These are phyloP conservation scores for Scortechinia acanthostroma DNA, from an alignment of 2,329 filamentous ascomycete genomes.

Conservation along the genomic window DNA sequence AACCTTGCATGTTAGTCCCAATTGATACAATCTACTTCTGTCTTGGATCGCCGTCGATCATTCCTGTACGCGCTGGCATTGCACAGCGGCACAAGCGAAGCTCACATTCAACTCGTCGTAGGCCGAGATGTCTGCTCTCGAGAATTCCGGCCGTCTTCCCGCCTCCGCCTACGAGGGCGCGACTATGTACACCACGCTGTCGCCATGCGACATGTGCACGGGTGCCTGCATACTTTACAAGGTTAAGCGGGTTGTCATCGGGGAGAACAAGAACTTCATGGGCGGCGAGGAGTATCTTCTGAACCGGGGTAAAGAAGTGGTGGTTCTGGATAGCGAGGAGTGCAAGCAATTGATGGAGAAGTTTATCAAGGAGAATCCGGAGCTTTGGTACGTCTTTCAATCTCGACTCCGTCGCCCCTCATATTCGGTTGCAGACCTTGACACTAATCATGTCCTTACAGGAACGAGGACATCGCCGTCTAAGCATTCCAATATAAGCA, in stretches of 20 bases:
- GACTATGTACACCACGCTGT: slow-evolving; percentile 79
- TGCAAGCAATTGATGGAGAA: slow-evolving; percentile 64
- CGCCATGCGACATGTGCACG: slow-evolving; percentile 77
- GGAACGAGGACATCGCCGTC: slow-evolving; percentile 1
- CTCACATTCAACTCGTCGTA: slow-evolving; percentile 18
- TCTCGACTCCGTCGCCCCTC: no score
- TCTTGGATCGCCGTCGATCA: no score
- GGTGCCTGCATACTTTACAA: slow-evolving; percentile 73
- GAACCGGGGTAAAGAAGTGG: slow-evolving; percentile 62
- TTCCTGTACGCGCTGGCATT: no score
- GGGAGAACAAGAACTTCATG: slow-evolving; percentile 70
- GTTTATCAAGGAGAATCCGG: slow-evolving; percentile 68
- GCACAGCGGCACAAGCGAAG: neutral
- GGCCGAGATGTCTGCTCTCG: slow-evolving; percentile 72
- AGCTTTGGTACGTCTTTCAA: slow-evolving; percentile 50
- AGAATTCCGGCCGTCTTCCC: slow-evolving; percentile 66
- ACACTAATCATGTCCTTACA: neutral
- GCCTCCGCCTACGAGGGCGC: slow-evolving; percentile 62
- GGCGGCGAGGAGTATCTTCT: slow-evolving; percentile 68
- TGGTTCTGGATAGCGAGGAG: slow-evolving; percentile 60
- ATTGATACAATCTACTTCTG: no score
- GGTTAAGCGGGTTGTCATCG: slow-evolving; percentile 67
- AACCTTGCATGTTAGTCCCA: slow-evolving; percentile 57
- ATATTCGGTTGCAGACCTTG: neutral
- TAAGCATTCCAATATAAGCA: no score